Evolutionary conservation across 2,329 filamentous ascomycete genomes (phyloP).

Genomic region (Colletotrichum sp.): DNA sequence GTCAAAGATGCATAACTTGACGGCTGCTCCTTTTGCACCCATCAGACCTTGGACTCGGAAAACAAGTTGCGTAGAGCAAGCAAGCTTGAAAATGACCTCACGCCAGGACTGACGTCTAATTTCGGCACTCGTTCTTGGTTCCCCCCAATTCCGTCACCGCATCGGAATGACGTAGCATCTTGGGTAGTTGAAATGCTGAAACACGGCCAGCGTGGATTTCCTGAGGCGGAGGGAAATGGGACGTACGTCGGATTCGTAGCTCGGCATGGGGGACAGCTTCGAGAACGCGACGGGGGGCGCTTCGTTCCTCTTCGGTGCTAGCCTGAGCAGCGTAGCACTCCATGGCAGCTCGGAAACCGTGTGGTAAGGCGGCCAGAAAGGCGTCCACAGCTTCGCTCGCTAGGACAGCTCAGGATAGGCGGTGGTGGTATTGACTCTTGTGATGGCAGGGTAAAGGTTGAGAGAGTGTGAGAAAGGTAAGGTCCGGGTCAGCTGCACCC

Average conservation of each 20-base stretch:
- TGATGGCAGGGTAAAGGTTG: neutral
- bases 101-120: neutral
- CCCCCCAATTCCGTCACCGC: neutral
- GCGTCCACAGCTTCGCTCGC: neutral
- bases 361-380: neutral
- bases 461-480: neutral
- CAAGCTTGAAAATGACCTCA: neutral
- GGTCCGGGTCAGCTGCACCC: neutral
- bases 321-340: neutral
- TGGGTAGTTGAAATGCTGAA: neutral
- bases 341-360: neutral
- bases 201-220: neutral
- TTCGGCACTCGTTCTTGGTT: neutral
- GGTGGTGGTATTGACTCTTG: neutral
- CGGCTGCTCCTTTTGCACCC: neutral
- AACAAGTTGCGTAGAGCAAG: neutral
- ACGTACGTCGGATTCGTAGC: neutral
- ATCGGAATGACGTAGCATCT: neutral
- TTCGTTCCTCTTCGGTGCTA: neutral
- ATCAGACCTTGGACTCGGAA: neutral
- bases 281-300: neutral
- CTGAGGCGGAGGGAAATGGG: neutral
- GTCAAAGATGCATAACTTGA: conserved; percentile 7
- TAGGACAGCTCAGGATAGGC: neutral
- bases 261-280: neutral